phyloP scores from a whole-genome alignment of 192 early-diverging fungal species.

The Coemansia sp. region DNA sequence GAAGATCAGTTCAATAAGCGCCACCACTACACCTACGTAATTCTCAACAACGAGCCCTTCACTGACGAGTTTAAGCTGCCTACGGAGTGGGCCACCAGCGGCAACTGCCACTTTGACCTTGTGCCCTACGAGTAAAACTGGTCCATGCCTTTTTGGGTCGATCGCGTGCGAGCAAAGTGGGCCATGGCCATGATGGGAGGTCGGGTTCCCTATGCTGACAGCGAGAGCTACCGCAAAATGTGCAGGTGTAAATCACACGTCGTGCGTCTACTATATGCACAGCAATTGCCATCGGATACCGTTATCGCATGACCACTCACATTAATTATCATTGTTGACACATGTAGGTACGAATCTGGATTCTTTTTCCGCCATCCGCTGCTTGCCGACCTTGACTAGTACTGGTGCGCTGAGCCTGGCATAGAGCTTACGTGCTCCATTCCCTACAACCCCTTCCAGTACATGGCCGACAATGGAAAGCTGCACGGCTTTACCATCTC shows the following conservation, averaged over 20 bases:
- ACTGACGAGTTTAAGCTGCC: slow-evolving; percentile 59
- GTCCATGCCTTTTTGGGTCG: slow-evolving; percentile 70
- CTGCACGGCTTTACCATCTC: slow-evolving; percentile 58
- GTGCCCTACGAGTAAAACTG: slow-evolving; percentile 64
- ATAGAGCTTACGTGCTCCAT: slow-evolving; percentile 59
- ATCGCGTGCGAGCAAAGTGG: slow-evolving; percentile 48
- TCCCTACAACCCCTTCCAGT: slow-evolving; percentile 59
- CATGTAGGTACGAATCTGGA: slow-evolving; percentile 54
- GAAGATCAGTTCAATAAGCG: slow-evolving; percentile 72
- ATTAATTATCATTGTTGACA: slow-evolving; percentile 62
- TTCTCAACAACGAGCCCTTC: slow-evolving; percentile 72
- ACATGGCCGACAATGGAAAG: slow-evolving; percentile 56
- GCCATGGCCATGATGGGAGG: slow-evolving; percentile 55
- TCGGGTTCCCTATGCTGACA: slow-evolving; percentile 63
- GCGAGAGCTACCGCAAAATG: slow-evolving; percentile 62
- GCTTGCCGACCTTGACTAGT: slow-evolving; percentile 57
- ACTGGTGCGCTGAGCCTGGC: slow-evolving; percentile 62
- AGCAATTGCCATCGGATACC: slow-evolving; percentile 45
- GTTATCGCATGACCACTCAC: slow-evolving; percentile 57
- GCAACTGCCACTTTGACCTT: slow-evolving; percentile 63
- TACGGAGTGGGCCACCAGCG: slow-evolving; percentile 55
- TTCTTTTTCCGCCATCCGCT: slow-evolving; percentile 62
- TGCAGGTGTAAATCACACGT: slow-evolving; percentile 13
- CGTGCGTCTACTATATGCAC: slow-evolving; percentile 8
- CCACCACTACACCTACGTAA: slow-evolving; percentile 70